A percentile compares a stretch with the other conserved stretches of the same genome.
Conservation (phyloP, 2,329 filamentous ascomycete genomes). For the Alternaria consortialis region DNA sequence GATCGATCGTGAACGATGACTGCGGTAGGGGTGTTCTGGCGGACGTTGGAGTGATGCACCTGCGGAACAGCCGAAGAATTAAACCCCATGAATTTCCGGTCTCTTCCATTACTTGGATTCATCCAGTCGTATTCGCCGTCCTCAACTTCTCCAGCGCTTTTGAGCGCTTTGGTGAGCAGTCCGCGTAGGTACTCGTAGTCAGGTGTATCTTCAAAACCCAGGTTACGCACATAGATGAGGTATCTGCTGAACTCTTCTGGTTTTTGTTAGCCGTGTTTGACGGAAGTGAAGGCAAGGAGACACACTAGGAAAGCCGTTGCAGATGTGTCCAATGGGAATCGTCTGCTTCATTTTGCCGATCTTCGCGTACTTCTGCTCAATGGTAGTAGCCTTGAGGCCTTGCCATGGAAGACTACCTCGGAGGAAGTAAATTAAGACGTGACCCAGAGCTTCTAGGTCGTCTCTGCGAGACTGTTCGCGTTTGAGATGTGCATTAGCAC, state of each 20-base stretch:
- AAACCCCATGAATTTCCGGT: conserved; percentile 83
- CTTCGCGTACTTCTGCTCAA: conserved; percentile 99
- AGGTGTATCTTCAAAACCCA: conserved; percentile 97
- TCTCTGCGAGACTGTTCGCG: conserved; percentile 95
- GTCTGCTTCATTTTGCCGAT: conserved; percentile 99
- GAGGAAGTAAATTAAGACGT: conserved; percentile 76
- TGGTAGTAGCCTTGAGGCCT: conserved; percentile 72
- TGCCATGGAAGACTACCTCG: conserved; percentile 73
- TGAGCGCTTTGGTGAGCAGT: conserved; percentile 93
- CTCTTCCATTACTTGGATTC: conserved; percentile 93
- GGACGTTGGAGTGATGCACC: conserved; percentile 77
- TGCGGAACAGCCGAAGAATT: conserved; percentile 74
- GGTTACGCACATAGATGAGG: conserved; percentile 93
- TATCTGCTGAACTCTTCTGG: conserved; percentile 96
- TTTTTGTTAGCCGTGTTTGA: conserved; percentile 38
- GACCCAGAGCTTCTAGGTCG: conserved; percentile 85
- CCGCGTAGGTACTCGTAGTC: conserved; percentile 98
- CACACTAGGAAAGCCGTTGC: conserved; percentile 86
- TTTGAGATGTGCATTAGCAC: conserved; percentile 98
- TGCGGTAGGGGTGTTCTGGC: no score
- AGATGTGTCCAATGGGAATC: conserved; percentile 94
- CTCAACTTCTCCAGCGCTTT: conserved; percentile 92
- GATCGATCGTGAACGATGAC: no score
- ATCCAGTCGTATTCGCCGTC: conserved; percentile 99
- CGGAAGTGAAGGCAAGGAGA: conserved; percentile 5